phyloP scores from a whole-genome alignment of 1,139 yeast genomes.

The Suhomyces maxii region DNA sequence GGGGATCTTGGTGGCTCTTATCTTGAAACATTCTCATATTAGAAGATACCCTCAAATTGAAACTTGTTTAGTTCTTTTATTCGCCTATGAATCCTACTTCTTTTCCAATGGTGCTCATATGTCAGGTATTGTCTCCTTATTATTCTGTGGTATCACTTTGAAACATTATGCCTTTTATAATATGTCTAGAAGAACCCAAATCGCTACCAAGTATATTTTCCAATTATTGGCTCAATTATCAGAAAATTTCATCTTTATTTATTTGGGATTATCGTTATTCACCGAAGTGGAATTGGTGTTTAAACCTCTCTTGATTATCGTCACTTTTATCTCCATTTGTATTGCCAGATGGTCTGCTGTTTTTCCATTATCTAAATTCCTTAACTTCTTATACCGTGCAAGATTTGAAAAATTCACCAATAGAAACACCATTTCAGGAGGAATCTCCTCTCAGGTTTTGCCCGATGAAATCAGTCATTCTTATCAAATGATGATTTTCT shows the following conservation, averaged over 20 bases:
- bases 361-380: slow-evolving; percentile 83
- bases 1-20: slow-evolving; percentile 85
- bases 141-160: slow-evolving; percentile 94
- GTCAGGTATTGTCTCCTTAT: slow-evolving; percentile 95
- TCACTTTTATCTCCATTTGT: slow-evolving; percentile 88
- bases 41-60: slow-evolving; percentile 95
- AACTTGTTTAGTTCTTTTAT: slow-evolving; percentile 83
- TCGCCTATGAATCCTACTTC: slow-evolving; percentile 95
- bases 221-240: slow-evolving; percentile 92
- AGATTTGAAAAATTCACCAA: slow-evolving; percentile 43
- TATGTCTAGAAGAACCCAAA: slow-evolving; percentile 96
- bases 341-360: slow-evolving; percentile 97
- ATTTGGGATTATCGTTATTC: slow-evolving; percentile 88
- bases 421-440: slow-evolving; percentile 37
- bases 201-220: slow-evolving; percentile 92
- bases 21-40: slow-evolving; percentile 88
- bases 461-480: slow-evolving; percentile 93
- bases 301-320: slow-evolving; percentile 87
- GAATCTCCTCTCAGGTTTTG: slow-evolving; percentile 41
- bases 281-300: slow-evolving; percentile 95
- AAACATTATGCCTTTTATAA: slow-evolving; percentile 96
- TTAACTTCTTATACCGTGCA: slow-evolving; percentile 75
- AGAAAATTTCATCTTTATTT: slow-evolving; percentile 95
- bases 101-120: slow-evolving; percentile 98
- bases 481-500: slow-evolving; percentile 98